Evolutionary conservation across 495 filamentous ascomycete species (phyloP).

Genomic region (Xylaria acuta): DNA sequence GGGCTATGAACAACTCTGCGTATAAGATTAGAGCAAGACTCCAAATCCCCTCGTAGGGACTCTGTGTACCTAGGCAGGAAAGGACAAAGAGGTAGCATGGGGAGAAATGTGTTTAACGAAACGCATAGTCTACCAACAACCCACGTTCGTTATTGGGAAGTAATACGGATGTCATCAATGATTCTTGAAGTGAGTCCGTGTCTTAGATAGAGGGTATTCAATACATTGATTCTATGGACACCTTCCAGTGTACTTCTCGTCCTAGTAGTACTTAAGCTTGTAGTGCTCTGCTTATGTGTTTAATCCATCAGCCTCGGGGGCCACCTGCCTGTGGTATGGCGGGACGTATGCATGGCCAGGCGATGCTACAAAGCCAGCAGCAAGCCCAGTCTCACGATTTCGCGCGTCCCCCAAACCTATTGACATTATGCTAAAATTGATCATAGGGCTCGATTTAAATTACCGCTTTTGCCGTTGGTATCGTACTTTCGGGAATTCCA

Average conservation of each 20-base stretch:
- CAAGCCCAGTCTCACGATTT: background rate
- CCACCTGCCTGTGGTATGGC: background rate
- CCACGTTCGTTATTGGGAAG: background rate
- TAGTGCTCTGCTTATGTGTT: background rate
- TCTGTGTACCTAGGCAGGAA: background rate
- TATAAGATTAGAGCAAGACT: background rate
- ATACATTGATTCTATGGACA: background rate
- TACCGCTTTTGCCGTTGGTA: constrained; percentile 36
- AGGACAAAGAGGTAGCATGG: background rate
- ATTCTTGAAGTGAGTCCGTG: background rate
- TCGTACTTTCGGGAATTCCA: constrained; percentile 72
- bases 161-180: background rate
- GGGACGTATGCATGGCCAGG: background rate
- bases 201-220: constrained; percentile 7
- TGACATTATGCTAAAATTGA: background rate
- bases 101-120: background rate
- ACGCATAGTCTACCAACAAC: background rate
- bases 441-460: background rate
- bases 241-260: constrained; percentile 6
- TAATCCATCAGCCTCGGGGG: background rate
- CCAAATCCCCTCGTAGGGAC: background rate
- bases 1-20: background rate
- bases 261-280: background rate
- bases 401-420: background rate
- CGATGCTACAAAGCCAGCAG: background rate